Evolutionary conservation across 2,329 filamentous ascomycete genomes (phyloP).

Genomic region (Claviceps paspali): DNA sequence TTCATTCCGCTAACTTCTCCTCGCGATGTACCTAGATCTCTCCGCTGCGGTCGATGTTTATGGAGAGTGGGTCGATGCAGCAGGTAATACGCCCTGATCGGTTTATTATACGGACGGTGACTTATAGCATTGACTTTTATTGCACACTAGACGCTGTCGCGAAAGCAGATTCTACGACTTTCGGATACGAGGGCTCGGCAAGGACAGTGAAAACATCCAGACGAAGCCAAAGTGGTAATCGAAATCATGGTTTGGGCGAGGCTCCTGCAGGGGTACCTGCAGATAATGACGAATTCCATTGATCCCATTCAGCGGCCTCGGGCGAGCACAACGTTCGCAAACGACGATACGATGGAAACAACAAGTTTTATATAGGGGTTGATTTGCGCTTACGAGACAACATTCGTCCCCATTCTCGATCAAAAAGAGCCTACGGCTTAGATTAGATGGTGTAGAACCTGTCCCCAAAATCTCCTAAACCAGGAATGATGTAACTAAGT

Average conservation of each 20-base stretch:
- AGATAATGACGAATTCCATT: slow-evolving; percentile 42
- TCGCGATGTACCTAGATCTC: too few species aligned
- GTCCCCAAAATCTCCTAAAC: slow-evolving; percentile 89
- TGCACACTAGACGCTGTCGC: slow-evolving; percentile 30
- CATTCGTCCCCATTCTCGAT: too few species aligned
- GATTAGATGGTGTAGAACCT: slow-evolving; percentile 85
- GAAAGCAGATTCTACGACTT: slow-evolving; percentile 24
- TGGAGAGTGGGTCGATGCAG: slow-evolving; percentile 92
- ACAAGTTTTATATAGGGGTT: not conserved
- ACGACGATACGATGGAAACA: not conserved
- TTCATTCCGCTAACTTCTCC: too few species aligned
- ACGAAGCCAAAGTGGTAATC: slow-evolving; percentile 4
- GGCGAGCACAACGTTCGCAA: not conserved
- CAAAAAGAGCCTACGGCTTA: too few species aligned
- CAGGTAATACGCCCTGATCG: slow-evolving; percentile 25
- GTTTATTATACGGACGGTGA: not conserved
- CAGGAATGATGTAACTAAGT: slow-evolving; percentile 80
- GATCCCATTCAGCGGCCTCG: not conserved
- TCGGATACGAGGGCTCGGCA: slow-evolving; percentile 15
- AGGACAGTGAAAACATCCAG: slow-evolving; percentile 8
- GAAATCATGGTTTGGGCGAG: slow-evolving; percentile 26
- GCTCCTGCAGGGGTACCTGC: slow-evolving; percentile 39
- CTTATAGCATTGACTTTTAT: not conserved
- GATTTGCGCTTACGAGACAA: not conserved
- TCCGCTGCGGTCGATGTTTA: slow-evolving; percentile 91